phyloP scores from a whole-genome alignment of 805 yeast species.

The Priceomyces medius region DNA sequence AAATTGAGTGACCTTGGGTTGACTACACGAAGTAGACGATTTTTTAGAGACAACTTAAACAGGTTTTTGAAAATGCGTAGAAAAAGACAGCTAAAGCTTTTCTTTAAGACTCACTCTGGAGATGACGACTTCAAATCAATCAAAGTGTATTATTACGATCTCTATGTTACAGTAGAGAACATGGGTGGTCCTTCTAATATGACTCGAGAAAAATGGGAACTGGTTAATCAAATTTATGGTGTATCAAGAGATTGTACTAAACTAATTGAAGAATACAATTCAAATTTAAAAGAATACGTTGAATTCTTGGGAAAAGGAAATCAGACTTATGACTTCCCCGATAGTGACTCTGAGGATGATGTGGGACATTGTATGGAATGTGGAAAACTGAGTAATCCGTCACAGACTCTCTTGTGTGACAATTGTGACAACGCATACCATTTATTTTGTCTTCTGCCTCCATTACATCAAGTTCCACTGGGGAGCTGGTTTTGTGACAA shows the following conservation, averaged over 20 bases:
- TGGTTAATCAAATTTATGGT: constrained; percentile 24
- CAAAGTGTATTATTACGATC: constrained; percentile 37
- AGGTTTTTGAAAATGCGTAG: constrained; percentile 53
- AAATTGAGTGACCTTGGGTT: constrained; percentile 62
- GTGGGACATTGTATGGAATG: constrained; percentile 50
- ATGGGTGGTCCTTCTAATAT: constrained; percentile 19
- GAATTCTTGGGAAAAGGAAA: constrained; percentile 24
- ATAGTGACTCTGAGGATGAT: constrained; percentile 29
- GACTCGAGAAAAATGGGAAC: constrained; percentile 18
- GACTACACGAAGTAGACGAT: constrained; percentile 58
- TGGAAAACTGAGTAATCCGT: constrained; percentile 43
- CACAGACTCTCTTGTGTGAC: constrained; percentile 60
- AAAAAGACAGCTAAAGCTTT: constrained; percentile 20
- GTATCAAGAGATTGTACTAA: constrained; percentile 14
- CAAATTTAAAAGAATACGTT: constrained; percentile 31
- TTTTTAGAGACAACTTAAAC: constrained; percentile 60
- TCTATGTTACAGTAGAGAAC: constrained; percentile 33
- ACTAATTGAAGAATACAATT: constrained; percentile 24
- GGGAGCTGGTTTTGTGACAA: constrained; percentile 78
- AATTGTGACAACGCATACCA: constrained; percentile 75
- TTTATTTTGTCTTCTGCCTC: constrained; percentile 61
- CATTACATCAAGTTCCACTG: constrained; percentile 50
- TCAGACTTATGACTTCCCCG: constrained; percentile 29
- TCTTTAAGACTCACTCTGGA: constrained; percentile 15
- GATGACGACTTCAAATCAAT: neutral